Evolutionary conservation across 345 rosid genomes (phyloP).

Genomic region (Salix brachista): DNA sequence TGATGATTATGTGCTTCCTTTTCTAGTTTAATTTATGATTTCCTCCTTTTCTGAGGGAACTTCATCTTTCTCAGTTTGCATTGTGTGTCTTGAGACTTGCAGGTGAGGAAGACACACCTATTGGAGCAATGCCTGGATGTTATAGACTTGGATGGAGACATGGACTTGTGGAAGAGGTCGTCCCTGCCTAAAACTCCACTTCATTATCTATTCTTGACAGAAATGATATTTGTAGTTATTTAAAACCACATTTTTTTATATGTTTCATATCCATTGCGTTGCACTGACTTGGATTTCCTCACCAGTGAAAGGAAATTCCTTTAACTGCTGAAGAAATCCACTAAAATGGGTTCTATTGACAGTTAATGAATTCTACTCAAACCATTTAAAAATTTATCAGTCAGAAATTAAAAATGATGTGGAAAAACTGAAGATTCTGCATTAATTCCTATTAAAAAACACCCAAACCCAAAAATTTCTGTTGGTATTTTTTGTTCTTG

Average conservation of each 20-base stretch:
- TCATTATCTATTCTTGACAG: background rate
- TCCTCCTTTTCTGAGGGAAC: background rate
- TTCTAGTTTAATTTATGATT: conserved; percentile 1
- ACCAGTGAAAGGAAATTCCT: background rate
- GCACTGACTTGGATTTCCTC: background rate
- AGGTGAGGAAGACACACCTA: conserved; percentile 95
- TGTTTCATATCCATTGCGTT: background rate
- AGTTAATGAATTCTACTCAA: background rate
- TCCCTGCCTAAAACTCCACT: background rate
- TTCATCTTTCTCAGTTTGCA: background rate
- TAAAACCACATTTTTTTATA: background rate
- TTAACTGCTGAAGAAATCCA: background rate
- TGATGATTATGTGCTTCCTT: background rate
- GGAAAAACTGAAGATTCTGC: background rate
- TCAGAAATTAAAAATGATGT: background rate
- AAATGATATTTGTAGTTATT: background rate
- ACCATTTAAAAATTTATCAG: background rate
- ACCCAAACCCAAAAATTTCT: background rate
- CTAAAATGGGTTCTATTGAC: background rate
- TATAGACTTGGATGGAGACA: conserved; percentile 97
- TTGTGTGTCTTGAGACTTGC: conserved; percentile 15
- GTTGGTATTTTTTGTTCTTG: background rate
- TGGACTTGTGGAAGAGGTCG: conserved; percentile 85
- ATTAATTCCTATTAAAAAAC: background rate
- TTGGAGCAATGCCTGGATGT: conserved; percentile 99